Conservation (phyloP, 140 eudicot genomes). For the Cichorium intybus region DNA sequence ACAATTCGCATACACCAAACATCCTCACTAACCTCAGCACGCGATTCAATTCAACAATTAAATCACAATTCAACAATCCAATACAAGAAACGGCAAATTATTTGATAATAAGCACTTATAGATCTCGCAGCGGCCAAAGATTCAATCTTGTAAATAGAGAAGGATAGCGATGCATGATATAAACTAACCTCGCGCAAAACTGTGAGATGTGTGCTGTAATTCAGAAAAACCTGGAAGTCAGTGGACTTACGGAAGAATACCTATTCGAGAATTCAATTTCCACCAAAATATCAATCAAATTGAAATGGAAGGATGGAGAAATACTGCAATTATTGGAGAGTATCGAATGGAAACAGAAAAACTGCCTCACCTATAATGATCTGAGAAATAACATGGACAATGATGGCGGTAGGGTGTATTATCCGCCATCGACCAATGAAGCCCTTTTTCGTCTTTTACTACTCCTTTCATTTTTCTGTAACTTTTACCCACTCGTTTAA, state of each 20-base stretch:
- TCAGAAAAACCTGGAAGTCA: background rate
- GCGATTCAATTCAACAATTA: background rate
- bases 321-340: too few relatives aligned
- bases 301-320: background rate
- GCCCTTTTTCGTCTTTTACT: background rate
- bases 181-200: constrained; percentile 12
- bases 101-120: background rate
- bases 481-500: background rate
- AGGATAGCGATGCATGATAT: constrained; percentile 6
- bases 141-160: too few relatives aligned
- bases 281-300: constrained; percentile 9
- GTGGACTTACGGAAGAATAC: background rate
- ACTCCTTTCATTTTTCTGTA: background rate
- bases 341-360: constrained; percentile 10
- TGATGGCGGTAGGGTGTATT: constrained; percentile 21
- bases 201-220: constrained; percentile 11
- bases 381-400: too few relatives aligned
- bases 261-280: background rate
- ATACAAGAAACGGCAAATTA: background rate
- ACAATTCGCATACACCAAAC: background rate
- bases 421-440: constrained; percentile 19
- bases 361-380: constrained; percentile 15
- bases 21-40: constrained; percentile 7
- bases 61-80: constrained; percentile 12
- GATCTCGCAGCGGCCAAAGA: constrained; percentile 8